Percentiles rank a stretch among this genome's conserved stretches.
These are phyloP conservation scores for Skeletonema tropicum DNA, from an alignment of 108 stramenopile species.

Conservation along the genomic window DNA sequence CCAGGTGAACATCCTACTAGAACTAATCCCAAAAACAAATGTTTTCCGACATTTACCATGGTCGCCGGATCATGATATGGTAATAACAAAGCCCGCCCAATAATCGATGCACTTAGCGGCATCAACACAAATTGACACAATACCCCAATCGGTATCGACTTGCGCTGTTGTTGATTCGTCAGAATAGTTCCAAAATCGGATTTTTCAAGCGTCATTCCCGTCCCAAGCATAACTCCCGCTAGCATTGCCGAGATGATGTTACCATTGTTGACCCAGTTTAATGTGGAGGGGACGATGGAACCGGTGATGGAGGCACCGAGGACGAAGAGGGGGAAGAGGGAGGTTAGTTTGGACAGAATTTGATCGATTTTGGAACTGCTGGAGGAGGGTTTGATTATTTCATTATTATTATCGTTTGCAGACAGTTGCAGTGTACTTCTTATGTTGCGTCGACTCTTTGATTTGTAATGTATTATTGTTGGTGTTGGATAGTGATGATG, in stretches of 20 bases:
- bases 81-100: conserved; percentile 74
- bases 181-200: conserved; percentile 84
- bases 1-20: conserved; percentile 91
- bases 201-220: conserved; percentile 91
- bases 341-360: conserved; percentile 69
- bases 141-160: conserved; percentile 86
- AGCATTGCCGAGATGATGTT: conserved; percentile 72
- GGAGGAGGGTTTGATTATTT: not conserved
- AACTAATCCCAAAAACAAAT: conserved; percentile 73
- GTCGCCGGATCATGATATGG: conserved; percentile 42
- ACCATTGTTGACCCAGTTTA: conserved; percentile 82
- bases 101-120: conserved; percentile 79
- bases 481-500: not conserved
- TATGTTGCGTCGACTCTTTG: not conserved
- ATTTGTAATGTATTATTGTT: not conserved
- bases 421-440: not conserved
- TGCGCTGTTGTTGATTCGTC: conserved; percentile 28
- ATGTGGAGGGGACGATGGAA: conserved; percentile 47
- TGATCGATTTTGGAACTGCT: conserved; percentile 45
- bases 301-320: conserved; percentile 73
- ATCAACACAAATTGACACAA: conserved; percentile 90
- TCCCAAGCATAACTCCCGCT: conserved; percentile 84
- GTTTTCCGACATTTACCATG: conserved; percentile 44
- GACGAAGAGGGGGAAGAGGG: conserved; percentile 88
- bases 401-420: not conserved